Evolutionary conservation across 768 basidiomycete species (phyloP).

Genomic region (Antrodiella citrinella): DNA sequence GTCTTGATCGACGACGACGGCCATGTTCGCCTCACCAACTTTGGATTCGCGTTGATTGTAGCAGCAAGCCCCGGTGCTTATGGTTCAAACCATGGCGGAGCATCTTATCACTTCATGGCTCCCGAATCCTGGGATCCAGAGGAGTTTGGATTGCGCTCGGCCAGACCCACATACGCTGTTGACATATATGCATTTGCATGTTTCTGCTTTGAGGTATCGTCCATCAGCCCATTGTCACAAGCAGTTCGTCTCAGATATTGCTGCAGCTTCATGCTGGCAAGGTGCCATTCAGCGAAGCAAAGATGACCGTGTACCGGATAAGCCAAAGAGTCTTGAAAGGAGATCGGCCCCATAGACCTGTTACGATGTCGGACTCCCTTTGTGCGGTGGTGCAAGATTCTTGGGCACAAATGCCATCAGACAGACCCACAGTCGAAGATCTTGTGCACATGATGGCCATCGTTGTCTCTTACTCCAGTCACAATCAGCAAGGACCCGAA

Average conservation of each 20-base stretch:
- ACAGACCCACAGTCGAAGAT: too few species aligned
- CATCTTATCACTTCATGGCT: constrained; percentile 1
- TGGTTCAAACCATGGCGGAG: not conserved
- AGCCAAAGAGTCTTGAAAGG: not conserved
- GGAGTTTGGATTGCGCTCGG: not conserved
- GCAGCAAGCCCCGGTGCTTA: constrained; percentile 1
- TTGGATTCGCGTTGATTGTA: constrained; percentile 3
- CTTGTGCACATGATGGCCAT: too few species aligned
- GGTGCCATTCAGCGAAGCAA: not conserved
- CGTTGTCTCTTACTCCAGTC: too few species aligned
- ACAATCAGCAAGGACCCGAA: too few species aligned
- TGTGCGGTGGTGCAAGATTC: not conserved
- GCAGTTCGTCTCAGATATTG: too few species aligned
- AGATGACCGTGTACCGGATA: not conserved
- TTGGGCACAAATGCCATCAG: not conserved
- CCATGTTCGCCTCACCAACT: constrained; percentile 1
- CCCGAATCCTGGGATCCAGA: not conserved
- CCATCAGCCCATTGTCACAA: not conserved
- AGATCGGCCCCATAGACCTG: not conserved
- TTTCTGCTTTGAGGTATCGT: constrained; percentile 4
- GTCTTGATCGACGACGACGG: constrained; percentile 4
- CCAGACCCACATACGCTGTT: not conserved
- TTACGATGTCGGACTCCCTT: not conserved
- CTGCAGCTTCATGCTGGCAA: not conserved
- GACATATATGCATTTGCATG: constrained; percentile 7